Evolutionary conservation across 768 basidiomycete species (phyloP).

Genomic region (Terana coerulea): DNA sequence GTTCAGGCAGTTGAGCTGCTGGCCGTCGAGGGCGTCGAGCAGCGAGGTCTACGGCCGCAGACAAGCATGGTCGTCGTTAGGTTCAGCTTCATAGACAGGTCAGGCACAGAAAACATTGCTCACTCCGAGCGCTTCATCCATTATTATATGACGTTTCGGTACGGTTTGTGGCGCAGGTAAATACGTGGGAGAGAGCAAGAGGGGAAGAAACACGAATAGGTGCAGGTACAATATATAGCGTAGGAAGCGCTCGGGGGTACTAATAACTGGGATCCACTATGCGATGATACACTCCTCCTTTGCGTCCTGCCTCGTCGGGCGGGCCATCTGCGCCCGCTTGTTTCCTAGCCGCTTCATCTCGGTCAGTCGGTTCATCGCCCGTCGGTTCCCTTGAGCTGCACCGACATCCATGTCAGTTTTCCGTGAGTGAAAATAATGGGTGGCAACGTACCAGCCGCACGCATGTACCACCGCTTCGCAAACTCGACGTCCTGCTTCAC

Average conservation of each 20-base stretch:
- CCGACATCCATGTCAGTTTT: background rate
- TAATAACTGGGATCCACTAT: conserved; percentile 23
- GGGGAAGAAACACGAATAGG: background rate
- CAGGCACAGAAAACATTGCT: background rate
- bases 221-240: conserved; percentile 7
- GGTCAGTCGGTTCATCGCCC: conserved; percentile 93
- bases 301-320: conserved; percentile 91
- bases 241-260: conserved; percentile 7
- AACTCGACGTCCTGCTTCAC: conserved; percentile 94
- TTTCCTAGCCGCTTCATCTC: conserved; percentile 91
- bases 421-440: background rate
- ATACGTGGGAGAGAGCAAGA: background rate
- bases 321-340: conserved; percentile 69
- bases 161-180: background rate
- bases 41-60: conserved; percentile 56
- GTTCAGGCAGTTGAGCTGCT: conserved; percentile 69
- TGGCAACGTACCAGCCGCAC: conserved; percentile 79
- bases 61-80: no score
- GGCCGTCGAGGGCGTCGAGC: conserved; percentile 52
- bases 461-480: conserved; percentile 99
- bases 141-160: background rate
- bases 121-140: conserved; percentile 9
- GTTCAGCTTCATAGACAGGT: background rate
- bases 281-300: conserved; percentile 90
- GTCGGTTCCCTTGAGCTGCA: conserved; percentile 94